Conservation (phyloP, 176 grass and related monocot genomes). For the Ensete glaucum region DNA sequence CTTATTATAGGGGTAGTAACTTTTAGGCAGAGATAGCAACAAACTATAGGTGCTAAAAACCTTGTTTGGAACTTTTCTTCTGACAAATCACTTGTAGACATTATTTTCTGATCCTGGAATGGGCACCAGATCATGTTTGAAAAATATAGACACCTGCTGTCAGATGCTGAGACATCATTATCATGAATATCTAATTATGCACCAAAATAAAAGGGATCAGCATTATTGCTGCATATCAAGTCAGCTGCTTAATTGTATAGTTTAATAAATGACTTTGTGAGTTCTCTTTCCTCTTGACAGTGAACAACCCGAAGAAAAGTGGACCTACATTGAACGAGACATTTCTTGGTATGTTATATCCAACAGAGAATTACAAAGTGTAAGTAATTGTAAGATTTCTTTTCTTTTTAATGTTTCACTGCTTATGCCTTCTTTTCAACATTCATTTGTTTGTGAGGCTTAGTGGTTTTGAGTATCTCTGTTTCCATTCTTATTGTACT, state of each 20-base stretch:
- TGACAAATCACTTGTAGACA: too few relatives aligned
- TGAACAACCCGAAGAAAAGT: conserved; percentile 88
- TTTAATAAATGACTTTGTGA: not conserved
- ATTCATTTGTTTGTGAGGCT: not conserved
- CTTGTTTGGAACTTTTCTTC: too few relatives aligned
- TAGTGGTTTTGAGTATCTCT: not conserved
- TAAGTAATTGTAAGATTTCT: conserved; percentile 22
- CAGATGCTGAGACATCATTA: not conserved
- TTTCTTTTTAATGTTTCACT: not conserved
- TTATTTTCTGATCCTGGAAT: not conserved
- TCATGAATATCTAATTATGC: not conserved
- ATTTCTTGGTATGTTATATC: conserved; percentile 89
- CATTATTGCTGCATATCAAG: not conserved
- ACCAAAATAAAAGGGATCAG: not conserved
- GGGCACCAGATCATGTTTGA: not conserved
- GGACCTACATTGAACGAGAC: conserved; percentile 80
- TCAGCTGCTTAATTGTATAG: not conserved
- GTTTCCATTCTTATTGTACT: not conserved
- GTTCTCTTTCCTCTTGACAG: conserved; percentile 35
- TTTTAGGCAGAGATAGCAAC: too few relatives aligned
- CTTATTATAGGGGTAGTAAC: too few relatives aligned
- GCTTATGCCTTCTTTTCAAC: not conserved
- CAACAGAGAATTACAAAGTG: conserved; percentile 97
- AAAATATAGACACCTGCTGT: not conserved
- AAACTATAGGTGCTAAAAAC: too few relatives aligned